Percentiles rank a stretch among this genome's conserved stretches.
Conservation (phyloP, 2,329 filamentous ascomycete genomes). For the Aureobasidium namibiae region DNA sequence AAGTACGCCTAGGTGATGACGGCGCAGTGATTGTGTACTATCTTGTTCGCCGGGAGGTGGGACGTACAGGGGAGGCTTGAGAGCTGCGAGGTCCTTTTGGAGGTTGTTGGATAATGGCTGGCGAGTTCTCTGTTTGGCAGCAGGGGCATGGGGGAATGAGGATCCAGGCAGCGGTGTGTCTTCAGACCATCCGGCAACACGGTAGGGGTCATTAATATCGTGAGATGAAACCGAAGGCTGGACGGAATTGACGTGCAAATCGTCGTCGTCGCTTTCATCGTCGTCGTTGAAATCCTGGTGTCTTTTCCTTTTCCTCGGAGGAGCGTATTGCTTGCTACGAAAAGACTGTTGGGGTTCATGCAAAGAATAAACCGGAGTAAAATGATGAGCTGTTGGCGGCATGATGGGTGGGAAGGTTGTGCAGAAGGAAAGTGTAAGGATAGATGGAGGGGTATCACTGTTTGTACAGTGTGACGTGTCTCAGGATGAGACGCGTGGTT, state of each 20-base stretch:
- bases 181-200: conserved; percentile 34
- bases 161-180: conserved; percentile 31
- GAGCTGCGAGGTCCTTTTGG: conserved; percentile 32
- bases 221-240: neutral
- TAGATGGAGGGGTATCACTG: neutral
- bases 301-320: conserved; percentile 17
- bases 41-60: conserved; percentile 17
- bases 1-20: conserved; percentile 57
- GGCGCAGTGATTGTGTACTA: conserved; percentile 28
- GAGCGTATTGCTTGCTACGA: conserved; percentile 12
- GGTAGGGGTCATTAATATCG: conserved; percentile 28
- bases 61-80: conserved; percentile 35
- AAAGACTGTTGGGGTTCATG: conserved; percentile 9
- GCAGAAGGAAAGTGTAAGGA: neutral
- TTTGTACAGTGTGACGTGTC: neutral
- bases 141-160: conserved; percentile 39
- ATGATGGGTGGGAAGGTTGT: conserved; percentile 3
- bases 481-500: neutral
- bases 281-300: conserved; percentile 13
- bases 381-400: conserved; percentile 10
- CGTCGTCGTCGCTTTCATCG: conserved; percentile 22
- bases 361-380: conserved; percentile 12
- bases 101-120: conserved; percentile 17
- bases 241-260: conserved; percentile 5
- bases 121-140: conserved; percentile 16